Evolutionary conservation across 257 asterid genomes (phyloP).

Genomic region (Coffea canephora): DNA sequence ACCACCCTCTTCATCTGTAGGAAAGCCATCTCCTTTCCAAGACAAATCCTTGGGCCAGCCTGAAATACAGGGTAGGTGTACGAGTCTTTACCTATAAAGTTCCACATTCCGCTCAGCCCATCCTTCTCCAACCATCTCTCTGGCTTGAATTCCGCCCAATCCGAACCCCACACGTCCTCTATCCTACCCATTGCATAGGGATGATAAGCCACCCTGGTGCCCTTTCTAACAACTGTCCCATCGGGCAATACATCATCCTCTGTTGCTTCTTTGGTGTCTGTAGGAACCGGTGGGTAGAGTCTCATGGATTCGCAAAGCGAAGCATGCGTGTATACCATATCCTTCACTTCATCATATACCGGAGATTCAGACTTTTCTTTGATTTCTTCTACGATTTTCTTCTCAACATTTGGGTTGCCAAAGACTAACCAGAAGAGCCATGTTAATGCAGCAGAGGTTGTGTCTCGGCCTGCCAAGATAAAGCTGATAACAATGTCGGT

Average conservation of each 20-base stretch:
- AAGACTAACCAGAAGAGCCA: constrained; percentile 69
- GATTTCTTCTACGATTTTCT: constrained; percentile 41
- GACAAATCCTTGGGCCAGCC: constrained; percentile 50
- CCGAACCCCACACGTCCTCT: constrained; percentile 56
- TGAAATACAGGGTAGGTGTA: constrained; percentile 49
- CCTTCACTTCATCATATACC: constrained; percentile 49
- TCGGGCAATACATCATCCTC: constrained; percentile 57
- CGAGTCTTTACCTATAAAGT: constrained; percentile 43
- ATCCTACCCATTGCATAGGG: constrained; percentile 71
- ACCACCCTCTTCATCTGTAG: constrained; percentile 55
- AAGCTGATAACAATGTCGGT: constrained; percentile 60
- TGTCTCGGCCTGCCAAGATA: constrained; percentile 67
- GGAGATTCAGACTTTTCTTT: constrained; percentile 9
- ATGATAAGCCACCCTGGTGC: constrained; percentile 46
- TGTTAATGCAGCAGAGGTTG: constrained; percentile 61
- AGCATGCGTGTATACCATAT: constrained; percentile 58
- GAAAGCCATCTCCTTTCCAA: constrained; percentile 57
- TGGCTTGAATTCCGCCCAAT: constrained; percentile 58
- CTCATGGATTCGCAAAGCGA: constrained; percentile 61
- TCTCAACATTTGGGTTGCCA: constrained; percentile 35
- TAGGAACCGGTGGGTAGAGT: constrained; percentile 65
- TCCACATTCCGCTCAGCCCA: constrained; percentile 29
- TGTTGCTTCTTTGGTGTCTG: constrained; percentile 40
- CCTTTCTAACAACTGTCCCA: constrained; percentile 52
- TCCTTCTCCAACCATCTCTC: constrained; percentile 53